Evolutionary conservation across 2,329 filamentous ascomycete genomes (phyloP).

Genomic region (Aspergillus sp.): DNA sequence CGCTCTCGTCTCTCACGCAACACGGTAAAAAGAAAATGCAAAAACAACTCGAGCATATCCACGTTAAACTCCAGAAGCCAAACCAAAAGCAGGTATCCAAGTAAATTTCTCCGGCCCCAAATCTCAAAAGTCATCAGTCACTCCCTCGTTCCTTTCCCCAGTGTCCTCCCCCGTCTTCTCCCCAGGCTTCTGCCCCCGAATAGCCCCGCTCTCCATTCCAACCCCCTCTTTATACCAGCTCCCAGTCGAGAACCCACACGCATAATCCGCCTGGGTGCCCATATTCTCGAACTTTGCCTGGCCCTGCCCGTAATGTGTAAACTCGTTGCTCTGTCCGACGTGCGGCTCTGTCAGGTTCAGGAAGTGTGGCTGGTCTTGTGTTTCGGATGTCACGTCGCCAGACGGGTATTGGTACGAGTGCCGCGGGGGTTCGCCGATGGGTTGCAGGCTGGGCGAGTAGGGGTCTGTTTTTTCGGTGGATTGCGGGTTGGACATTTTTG

Average conservation of each 20-base stretch:
- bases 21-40: too few relatives aligned
- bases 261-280: neutral
- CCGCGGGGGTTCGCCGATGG: neutral
- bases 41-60: too few relatives aligned
- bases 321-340: neutral
- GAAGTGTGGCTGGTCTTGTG: neutral
- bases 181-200: too few relatives aligned
- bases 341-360: neutral
- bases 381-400: neutral
- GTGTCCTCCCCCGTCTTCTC: too few relatives aligned
- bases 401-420: neutral
- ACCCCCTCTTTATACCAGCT: neutral
- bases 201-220: too few relatives aligned
- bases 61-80: too few relatives aligned
- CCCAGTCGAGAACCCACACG: neutral
- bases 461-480: conserved; percentile 53
- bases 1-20: too few relatives aligned
- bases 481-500: conserved; percentile 47
- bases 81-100: too few relatives aligned
- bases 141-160: too few relatives aligned
- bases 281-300: neutral
- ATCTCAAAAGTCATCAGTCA: too few relatives aligned
- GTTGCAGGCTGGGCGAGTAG: conserved; percentile 33
- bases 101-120: too few relatives aligned
- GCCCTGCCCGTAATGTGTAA: neutral